phyloP scores from a whole-genome alignment of 1,284 basidiomycete species.

The Apiotrichum siamense region DNA sequence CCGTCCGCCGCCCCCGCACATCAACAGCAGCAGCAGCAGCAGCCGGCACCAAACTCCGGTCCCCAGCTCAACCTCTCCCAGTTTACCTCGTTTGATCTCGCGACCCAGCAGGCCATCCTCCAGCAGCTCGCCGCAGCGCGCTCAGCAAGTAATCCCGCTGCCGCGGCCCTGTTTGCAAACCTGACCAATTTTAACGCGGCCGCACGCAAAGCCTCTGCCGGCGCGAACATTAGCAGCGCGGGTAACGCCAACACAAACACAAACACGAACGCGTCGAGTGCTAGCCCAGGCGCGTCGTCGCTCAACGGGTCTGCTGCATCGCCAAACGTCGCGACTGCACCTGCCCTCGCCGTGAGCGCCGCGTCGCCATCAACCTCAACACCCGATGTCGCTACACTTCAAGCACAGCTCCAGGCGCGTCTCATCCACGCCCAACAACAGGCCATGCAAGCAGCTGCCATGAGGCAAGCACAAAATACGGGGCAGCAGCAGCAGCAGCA shows the following conservation, averaged over 20 bases:
- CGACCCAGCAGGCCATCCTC: conserved; percentile 11
- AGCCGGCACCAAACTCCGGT: not conserved
- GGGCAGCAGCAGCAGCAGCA: conserved; percentile 2
- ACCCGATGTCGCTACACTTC: conserved; percentile 11
- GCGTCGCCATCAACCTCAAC: not conserved
- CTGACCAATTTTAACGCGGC: conserved; percentile 8
- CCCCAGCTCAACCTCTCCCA: not conserved
- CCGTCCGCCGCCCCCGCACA: not conserved
- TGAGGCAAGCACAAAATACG: conserved; percentile 1
- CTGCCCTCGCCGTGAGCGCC: not conserved
- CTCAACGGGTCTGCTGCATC: not conserved
- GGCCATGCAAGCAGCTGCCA: conserved; percentile 13
- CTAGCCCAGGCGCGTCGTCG: not conserved
- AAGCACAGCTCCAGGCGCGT: conserved; percentile 18
- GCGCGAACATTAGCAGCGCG: no score
- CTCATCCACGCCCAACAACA: conserved; percentile 20
- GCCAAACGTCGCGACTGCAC: not conserved
- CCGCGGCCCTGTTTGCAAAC: conserved; percentile 8
- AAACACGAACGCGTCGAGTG: not conserved
- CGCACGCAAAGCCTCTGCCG: not conserved
- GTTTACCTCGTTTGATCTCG: conserved; percentile 4
- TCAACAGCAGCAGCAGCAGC: conserved; percentile 3
- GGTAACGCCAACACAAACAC: not conserved
- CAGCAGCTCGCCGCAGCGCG: conserved; percentile 13
- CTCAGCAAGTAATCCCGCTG: conserved; percentile 3